Base-by-base conservation (phyloP, 2,329 filamentous ascomycete genomes). In the Epichloe scottii region DNA sequence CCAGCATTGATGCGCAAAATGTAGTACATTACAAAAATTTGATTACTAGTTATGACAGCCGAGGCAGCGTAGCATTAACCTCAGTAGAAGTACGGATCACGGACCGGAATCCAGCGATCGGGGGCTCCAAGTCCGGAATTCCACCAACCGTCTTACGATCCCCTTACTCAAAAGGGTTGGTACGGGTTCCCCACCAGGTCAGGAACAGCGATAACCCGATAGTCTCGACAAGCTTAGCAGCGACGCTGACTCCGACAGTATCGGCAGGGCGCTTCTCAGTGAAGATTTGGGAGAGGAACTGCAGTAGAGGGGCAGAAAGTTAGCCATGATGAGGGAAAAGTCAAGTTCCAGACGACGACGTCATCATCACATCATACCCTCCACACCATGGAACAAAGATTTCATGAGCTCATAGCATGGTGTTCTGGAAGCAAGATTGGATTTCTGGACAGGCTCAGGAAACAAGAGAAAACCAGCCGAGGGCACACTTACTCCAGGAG, bases 161-260 rank as follows among this genome's bases (percentile, higher is more conserved):
- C 15, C 45, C 40, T 51, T 85, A 90, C 65, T 89, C 82, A 70
- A 95, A 94, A 54, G 89, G 89, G 76, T 89, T 91, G 72, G 89
- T 93, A 66, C 87, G 85, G 64, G 91, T 96, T 64, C 91, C 91
- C 91, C 91, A 97, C 86, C 88, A 97, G 66, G 89, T 95, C 62
- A 97, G 77, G 80, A 97, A 89, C 63, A 95, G 68, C 56, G 86
- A 89, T 53, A 97, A 80, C 57, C 91, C 93, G 54, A 97, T 81
- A 3, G 93, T 96, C 81, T 97, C 93, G 60, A 95, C 80, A 60
- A 93, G 73, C 72, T 93, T 90, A 64, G 87, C 85, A 48, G 93
- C 72, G 56, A 86, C 81, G 65, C 86, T 87, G 58, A 96, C 85
- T 60, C 88, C 89, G 59, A 97, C 82, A 56, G 87, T 91, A 71